Evolutionary conservation across 192 early-diverging fungal genomes (phyloP).

Genomic region (Podila clonocystis): DNA sequence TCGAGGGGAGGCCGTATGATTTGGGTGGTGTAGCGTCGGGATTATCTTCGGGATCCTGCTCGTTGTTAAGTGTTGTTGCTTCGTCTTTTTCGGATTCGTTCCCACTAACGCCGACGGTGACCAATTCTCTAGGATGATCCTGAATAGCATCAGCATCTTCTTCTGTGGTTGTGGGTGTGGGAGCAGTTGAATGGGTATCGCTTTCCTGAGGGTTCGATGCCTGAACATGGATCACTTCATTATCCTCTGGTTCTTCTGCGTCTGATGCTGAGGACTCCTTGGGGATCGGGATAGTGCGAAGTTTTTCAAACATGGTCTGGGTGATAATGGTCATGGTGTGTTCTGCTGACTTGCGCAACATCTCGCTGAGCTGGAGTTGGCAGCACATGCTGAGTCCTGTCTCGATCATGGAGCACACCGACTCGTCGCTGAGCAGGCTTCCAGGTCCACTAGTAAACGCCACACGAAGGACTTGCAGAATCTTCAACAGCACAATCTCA

Average conservation of each 20-base stretch:
- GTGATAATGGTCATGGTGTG: slow-evolving; percentile 81
- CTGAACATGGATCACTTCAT: slow-evolving; percentile 38
- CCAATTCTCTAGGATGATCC: slow-evolving; percentile 9
- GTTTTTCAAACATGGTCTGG: slow-evolving; percentile 79
- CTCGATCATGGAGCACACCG: slow-evolving; percentile 97
- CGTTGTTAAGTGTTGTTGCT: slow-evolving; percentile 15
- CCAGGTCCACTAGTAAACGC: slow-evolving; percentile 80
- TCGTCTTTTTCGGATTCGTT: slow-evolving; percentile 21
- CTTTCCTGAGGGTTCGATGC: slow-evolving; percentile 17
- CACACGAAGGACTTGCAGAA: slow-evolving; percentile 83
- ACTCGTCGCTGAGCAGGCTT: slow-evolving; percentile 82
- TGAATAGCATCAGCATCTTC: slow-evolving; percentile 30
- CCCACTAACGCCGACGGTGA: background rate
- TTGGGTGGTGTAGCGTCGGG: slow-evolving; percentile 44
- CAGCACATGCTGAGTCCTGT: slow-evolving; percentile 97
- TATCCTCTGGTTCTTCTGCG: slow-evolving; percentile 18
- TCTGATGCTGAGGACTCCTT: slow-evolving; percentile 5
- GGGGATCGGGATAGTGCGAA: slow-evolving; percentile 29
- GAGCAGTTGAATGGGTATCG: slow-evolving; percentile 34
- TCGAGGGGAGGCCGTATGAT: slow-evolving; percentile 86
- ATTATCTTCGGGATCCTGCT: background rate
- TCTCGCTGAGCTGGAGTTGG: slow-evolving; percentile 88
- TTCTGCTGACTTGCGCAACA: slow-evolving; percentile 79
- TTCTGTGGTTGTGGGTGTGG: slow-evolving; percentile 20
- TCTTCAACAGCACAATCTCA: slow-evolving; percentile 92